A percentile compares a stretch with the other conserved stretches of the same genome.
Conservation (phyloP, 129 eudicot genomes). For the Flaveria bidentis region DNA sequence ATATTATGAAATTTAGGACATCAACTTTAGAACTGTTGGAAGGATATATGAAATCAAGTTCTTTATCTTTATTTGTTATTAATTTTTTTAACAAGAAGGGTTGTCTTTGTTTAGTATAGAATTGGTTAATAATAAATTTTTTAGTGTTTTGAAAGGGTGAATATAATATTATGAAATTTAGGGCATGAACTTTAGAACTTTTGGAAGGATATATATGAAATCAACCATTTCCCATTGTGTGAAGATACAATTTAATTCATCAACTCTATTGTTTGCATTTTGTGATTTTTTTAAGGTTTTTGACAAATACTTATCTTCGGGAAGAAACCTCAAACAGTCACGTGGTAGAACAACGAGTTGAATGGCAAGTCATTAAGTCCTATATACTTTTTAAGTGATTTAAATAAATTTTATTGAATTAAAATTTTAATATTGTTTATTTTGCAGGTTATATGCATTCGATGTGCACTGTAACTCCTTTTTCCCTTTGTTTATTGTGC, state of each 20-base stretch:
- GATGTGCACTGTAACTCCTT: constrained; percentile 99
- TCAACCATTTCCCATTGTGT: neutral
- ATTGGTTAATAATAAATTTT: neutral
- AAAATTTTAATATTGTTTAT: constrained; percentile 11
- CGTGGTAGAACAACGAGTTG: constrained; percentile 98
- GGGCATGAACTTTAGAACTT: neutral
- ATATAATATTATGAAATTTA: neutral
- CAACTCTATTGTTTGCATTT: neutral
- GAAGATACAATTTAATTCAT: neutral
- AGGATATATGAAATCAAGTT: neutral
- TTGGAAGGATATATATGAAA: neutral
- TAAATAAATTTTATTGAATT: neutral
- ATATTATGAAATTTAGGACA: neutral
- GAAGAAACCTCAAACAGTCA: constrained; percentile 96
- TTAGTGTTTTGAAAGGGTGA: neutral
- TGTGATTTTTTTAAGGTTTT: constrained; percentile 53
- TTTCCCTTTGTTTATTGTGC: constrained; percentile 93
- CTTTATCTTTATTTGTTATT: neutral
- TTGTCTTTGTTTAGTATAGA: neutral
- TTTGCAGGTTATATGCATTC: constrained; percentile 95
- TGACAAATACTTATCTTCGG: constrained; percentile 92
- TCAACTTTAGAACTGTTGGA: neutral
- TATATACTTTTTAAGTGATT: constrained; percentile 5
- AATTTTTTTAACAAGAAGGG: neutral
- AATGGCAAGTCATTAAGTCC: constrained; percentile 66